These are phyloP conservation scores for Crucibulum laeve DNA, from an alignment of 768 basidiomycete species.

Conservation along the genomic window DNA sequence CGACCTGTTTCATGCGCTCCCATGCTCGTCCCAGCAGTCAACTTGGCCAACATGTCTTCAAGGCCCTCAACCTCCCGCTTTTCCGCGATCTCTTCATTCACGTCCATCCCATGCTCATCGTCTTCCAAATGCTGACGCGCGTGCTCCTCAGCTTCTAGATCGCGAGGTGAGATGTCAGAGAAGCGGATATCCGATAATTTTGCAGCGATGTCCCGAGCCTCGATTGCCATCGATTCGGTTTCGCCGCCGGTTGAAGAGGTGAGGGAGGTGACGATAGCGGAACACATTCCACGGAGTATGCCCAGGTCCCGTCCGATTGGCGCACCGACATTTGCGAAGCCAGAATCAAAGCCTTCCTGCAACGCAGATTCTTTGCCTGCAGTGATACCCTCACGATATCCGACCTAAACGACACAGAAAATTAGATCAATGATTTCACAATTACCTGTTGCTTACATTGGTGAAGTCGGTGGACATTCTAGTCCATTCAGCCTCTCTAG, in stretches of 20 bases:
- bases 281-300: constrained; percentile 64
- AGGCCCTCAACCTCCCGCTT: constrained; percentile 48
- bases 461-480: constrained; percentile 67
- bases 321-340: constrained; percentile 68
- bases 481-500: constrained; percentile 58
- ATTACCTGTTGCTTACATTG: constrained; percentile 40
- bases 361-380: constrained; percentile 85
- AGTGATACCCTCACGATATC: constrained; percentile 95
- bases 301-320: constrained; percentile 80
- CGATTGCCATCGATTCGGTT: constrained; percentile 22
- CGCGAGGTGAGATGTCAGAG: constrained; percentile 68
- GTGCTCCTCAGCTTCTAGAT: constrained; percentile 77
- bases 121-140: constrained; percentile 57
- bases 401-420: constrained; percentile 48
- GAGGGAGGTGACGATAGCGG: constrained; percentile 60
- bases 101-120: constrained; percentile 29
- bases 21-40: constrained; percentile 26
- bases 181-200: constrained; percentile 60
- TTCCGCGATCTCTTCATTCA: constrained; percentile 37
- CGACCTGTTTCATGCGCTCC: constrained; percentile 11
- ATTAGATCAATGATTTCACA: neutral
- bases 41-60: constrained; percentile 49
- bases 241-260: constrained; percentile 19
- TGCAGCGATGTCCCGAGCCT: constrained; percentile 49
- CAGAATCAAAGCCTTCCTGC: constrained; percentile 88